A percentile compares a stretch with the other conserved stretches of the same genome.
phyloP scores from a whole-genome alignment of 2,329 filamentous ascomycete genomes.

The Tolypocladium cylindrosporum region DNA sequence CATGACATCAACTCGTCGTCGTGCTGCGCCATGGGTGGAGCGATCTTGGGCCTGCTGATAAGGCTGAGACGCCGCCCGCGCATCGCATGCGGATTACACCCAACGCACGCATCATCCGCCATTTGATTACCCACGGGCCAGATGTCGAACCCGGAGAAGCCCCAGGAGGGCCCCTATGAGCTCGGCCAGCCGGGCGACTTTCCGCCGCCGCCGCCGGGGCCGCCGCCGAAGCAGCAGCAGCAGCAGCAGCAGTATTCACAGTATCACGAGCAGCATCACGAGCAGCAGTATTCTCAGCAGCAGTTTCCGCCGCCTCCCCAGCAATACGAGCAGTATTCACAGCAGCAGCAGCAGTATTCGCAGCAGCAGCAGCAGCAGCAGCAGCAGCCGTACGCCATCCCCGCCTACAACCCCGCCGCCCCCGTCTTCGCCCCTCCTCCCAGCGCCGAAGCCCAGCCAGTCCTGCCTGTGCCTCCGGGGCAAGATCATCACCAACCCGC shows the following conservation, averaged over 20 bases:
- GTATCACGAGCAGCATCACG: constrained; percentile 3
- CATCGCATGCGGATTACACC: too few relatives aligned
- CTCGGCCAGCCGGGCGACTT: too few relatives aligned
- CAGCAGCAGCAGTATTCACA: constrained; percentile 2
- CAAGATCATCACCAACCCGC: background rate
- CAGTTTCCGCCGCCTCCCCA: background rate
- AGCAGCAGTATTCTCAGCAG: constrained; percentile 3
- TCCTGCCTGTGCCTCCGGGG: background rate
- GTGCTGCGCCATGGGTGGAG: too few relatives aligned
- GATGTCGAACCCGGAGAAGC: too few relatives aligned
- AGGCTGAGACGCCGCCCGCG: too few relatives aligned
- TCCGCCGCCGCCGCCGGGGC: too few relatives aligned
- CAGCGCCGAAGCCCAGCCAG: constrained; percentile 1
- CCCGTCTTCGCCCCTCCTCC: constrained; percentile 20
- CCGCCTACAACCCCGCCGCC: constrained; percentile 18
- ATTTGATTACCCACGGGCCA: too few relatives aligned
- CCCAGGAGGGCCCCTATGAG: too few relatives aligned
- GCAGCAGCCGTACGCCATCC: constrained; percentile 14
- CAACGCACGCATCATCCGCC: too few relatives aligned
- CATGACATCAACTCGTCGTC: background rate
- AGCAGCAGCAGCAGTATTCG: constrained; percentile 6
- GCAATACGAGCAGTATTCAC: background rate
- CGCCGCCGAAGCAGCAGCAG: background rate
- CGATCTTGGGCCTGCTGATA: background rate
- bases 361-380: constrained; percentile 8